Evolutionary conservation across 371 early-diverging fungal genomes (phyloP).

Genomic region (Entomophthora muscae): DNA sequence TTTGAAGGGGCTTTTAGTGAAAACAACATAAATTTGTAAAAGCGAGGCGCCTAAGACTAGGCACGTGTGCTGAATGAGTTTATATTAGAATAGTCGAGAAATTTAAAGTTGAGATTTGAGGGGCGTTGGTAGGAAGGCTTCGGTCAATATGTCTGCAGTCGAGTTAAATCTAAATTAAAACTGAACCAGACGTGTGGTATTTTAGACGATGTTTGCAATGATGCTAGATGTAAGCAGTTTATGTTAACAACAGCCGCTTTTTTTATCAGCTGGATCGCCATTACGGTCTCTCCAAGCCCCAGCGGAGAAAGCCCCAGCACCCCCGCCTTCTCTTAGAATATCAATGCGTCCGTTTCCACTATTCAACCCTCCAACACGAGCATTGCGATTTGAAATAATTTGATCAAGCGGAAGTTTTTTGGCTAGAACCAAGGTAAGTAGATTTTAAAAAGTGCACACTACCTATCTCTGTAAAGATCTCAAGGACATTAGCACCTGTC

Average conservation of each 20-base stretch:
- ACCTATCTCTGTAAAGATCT: constrained; percentile 73
- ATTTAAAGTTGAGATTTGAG: too few species aligned
- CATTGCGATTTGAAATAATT: constrained; percentile 15
- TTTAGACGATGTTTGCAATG: too few species aligned
- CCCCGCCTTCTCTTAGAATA: not conserved
- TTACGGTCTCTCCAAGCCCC: not conserved
- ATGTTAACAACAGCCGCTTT: not conserved
- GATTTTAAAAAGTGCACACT: not conserved
- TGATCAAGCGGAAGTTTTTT: constrained; percentile 25
- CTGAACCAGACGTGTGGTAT: too few species aligned
- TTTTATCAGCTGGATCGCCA: not conserved
- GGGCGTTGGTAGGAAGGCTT: too few species aligned
- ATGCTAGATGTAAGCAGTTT: too few species aligned
- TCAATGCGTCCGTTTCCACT: constrained; percentile 13
- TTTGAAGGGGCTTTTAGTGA: too few species aligned
- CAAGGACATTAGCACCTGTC: constrained; percentile 58
- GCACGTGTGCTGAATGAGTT: too few species aligned
- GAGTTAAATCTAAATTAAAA: too few species aligned
- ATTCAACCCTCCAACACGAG: constrained; percentile 12
- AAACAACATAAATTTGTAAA: too few species aligned
- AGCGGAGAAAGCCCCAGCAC: not conserved
- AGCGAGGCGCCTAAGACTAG: too few species aligned
- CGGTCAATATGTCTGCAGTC: too few species aligned
- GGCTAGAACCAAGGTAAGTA: constrained; percentile 11
- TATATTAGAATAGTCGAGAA: too few species aligned